Evolutionary conservation across 345 rosid species (phyloP), one percentile per base, ranked within the genome.

Genomic region (Melaleuca quinquenervia): DNA sequence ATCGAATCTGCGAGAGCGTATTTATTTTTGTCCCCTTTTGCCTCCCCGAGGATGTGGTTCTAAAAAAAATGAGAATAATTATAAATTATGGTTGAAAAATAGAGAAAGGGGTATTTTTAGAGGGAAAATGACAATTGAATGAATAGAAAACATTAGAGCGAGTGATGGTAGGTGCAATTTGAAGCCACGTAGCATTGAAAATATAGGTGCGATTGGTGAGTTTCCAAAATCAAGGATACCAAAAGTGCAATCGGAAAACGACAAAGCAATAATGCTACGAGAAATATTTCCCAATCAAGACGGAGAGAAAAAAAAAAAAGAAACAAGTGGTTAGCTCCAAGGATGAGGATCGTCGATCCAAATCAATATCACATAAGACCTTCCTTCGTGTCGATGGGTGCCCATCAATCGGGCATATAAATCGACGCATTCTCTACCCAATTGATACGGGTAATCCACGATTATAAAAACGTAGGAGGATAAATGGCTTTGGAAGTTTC

Each of bases 291-390:
- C 3, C 18, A 58, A 58, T 58, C 13, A 41, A 41, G 41, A 41
- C 41, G 41, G 4, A 41, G 4, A 41, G 41, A 41, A 41, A 41
- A n/a, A 13, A 12, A 58, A 8, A n/a, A 58, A 12, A n/a, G 70
- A 3, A n/a, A n/a, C 1, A 2, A 0, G 6, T 8, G 44, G 44
- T 2, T 8, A 8, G 0, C 20, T 64, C 3, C 12, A 8, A 29
- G 22, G 22, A 3, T 1, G 0, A 3, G 18, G 1, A 20, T 15
- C 15, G 6, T 3, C 0, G 29, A 11, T 64, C 76, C 24, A 32
- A 32, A 32, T 32, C 45, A 41, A 41, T 41, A 0, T 32, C 12
- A 21, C 8, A 16, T 8, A 11, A 1, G 45, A 64, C 45, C 8
- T 15, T 64, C 8, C 10, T 64, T 32, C 41, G 2, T 8, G 76